These are phyloP conservation scores for Boletus rubroflammeus DNA, from an alignment of 768 basidiomycete genomes.

Conservation along the genomic window DNA sequence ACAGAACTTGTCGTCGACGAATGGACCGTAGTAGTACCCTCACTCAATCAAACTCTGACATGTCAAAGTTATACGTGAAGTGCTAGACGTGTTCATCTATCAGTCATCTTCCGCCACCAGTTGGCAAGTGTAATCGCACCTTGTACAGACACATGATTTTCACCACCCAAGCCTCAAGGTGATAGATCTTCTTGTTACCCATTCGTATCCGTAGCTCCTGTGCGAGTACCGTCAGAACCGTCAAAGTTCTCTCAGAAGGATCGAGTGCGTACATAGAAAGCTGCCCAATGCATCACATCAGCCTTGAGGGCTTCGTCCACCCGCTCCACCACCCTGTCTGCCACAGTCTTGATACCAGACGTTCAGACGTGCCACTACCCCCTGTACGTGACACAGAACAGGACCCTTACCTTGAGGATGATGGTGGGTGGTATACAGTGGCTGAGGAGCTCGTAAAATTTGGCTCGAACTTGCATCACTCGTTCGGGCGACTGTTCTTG, in stretches of 20 bases:
- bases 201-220: conserved; percentile 96
- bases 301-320: conserved; percentile 89
- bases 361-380: conserved; percentile 1
- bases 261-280: conserved; percentile 72
- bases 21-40: neutral
- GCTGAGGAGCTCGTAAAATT: conserved; percentile 91
- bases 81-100: conserved; percentile 17
- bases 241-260: neutral
- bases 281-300: conserved; percentile 97
- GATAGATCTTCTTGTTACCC: conserved; percentile 91
- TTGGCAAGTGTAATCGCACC: conserved; percentile 35
- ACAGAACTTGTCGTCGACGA: neutral
- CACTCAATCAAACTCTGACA: conserved; percentile 33
- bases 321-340: conserved; percentile 79
- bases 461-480: conserved; percentile 88
- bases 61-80: conserved; percentile 32
- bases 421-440: conserved; percentile 96
- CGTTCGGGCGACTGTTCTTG: conserved; percentile 85
- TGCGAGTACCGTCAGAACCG: neutral
- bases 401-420: conserved; percentile 71
- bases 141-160: conserved; percentile 93
- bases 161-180: conserved; percentile 96
- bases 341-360: conserved; percentile 66
- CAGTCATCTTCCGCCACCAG: neutral
- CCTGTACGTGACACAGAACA: neutral